Conservation (phyloP, 23 red algal species). For the Gracilaria caudata region DNA sequence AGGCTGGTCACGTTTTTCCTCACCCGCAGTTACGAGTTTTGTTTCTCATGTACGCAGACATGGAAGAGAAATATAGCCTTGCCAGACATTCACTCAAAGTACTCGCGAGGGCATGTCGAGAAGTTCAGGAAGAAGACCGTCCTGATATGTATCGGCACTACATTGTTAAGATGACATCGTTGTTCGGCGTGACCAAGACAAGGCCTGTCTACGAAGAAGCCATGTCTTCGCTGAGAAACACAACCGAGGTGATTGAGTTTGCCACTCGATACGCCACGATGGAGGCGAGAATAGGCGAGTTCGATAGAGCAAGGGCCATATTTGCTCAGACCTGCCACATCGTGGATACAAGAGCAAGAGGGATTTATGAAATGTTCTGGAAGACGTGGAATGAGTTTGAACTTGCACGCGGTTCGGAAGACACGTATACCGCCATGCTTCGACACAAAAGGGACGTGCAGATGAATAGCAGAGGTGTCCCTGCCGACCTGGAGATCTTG, state of each 20-base stretch:
- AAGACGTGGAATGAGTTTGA: constrained; percentile 80
- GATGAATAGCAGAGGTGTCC: constrained; percentile 32
- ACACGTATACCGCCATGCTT: constrained; percentile 82
- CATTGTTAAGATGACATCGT: constrained; percentile 41
- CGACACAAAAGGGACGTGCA: constrained; percentile 59
- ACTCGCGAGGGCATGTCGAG: constrained; percentile 45
- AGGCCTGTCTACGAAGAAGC: constrained; percentile 74
- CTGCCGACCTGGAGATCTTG: not conserved
- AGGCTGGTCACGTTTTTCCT: constrained; percentile 16
- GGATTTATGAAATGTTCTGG: constrained; percentile 66
- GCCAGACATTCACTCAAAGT: constrained; percentile 55
- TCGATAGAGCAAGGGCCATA: constrained; percentile 73
- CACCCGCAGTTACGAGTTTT: constrained; percentile 49
- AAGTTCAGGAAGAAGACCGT: constrained; percentile 34
- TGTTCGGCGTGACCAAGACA: constrained; percentile 63
- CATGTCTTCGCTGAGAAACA: constrained; percentile 43
- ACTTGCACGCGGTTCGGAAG: constrained; percentile 62
- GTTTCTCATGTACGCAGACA: constrained; percentile 76
- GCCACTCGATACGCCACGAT: constrained; percentile 71
- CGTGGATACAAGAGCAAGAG: constrained; percentile 65
- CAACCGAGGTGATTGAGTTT: constrained; percentile 60
- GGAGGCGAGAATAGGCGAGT: constrained; percentile 74
- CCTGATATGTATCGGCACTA: constrained; percentile 58
- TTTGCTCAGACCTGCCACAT: constrained; percentile 55
- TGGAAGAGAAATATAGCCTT: constrained; percentile 56